These are phyloP conservation scores for Malus sieversii DNA, from an alignment of 306 rosid species.

Conservation along the genomic window DNA sequence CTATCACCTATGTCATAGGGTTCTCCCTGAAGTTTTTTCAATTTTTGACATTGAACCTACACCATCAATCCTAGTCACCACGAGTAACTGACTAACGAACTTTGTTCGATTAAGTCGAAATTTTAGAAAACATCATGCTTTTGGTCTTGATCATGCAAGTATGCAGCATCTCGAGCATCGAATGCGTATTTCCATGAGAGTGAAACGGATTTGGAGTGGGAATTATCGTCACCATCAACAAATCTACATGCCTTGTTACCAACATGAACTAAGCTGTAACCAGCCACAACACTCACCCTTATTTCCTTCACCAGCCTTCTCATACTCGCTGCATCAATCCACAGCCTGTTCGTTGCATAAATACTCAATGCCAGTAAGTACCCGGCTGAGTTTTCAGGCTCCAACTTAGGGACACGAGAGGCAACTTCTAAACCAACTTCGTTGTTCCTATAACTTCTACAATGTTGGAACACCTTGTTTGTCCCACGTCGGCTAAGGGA, in stretches of 20 bases:
- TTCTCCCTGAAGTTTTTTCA: too few species aligned
- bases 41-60: too few species aligned
- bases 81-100: too few species aligned
- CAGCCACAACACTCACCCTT: slow-evolving; percentile 34
- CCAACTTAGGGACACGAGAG: slow-evolving; percentile 22
- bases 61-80: too few species aligned
- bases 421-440: slow-evolving; percentile 21
- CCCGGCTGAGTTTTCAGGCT: slow-evolving; percentile 29
- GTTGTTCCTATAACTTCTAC: slow-evolving; percentile 19
- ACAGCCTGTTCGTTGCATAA: slow-evolving; percentile 26
- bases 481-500: too few species aligned
- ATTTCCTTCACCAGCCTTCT: slow-evolving; percentile 33
- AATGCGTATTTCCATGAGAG: slow-evolving; percentile 12
- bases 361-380: slow-evolving; percentile 32
- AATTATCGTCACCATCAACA: slow-evolving; percentile 30
- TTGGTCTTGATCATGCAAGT: slow-evolving; percentile 26
- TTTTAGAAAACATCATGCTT: background rate
- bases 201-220: slow-evolving; percentile 6
- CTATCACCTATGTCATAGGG: too few species aligned
- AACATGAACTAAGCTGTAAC: slow-evolving; percentile 34
- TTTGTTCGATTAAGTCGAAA: background rate
- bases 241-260: slow-evolving; percentile 22
- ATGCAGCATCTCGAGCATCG: slow-evolving; percentile 22
- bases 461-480: too few species aligned
- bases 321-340: slow-evolving; percentile 25